Evolutionary conservation across 1,284 basidiomycete genomes (phyloP).

Genomic region (Sphaerobolus stellatus): DNA sequence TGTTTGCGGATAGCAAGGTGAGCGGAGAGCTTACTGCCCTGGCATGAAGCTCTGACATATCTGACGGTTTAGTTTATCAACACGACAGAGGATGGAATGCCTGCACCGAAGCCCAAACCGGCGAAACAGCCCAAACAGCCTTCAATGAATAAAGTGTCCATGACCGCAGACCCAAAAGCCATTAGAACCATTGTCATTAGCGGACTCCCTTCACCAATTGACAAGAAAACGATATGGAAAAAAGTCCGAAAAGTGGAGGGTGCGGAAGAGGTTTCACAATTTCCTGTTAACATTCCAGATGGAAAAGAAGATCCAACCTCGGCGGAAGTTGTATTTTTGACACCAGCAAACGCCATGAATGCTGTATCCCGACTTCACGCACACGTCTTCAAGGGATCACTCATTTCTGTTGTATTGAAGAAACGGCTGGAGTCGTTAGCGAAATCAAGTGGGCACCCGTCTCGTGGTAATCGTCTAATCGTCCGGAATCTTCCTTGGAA

Average conservation of each 20-base stretch:
- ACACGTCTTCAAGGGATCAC: slow-evolving; percentile 87
- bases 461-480: slow-evolving; percentile 81
- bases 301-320: slow-evolving; percentile 43
- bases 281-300: slow-evolving; percentile 53
- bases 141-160: slow-evolving; percentile 26
- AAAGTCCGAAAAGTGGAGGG: slow-evolving; percentile 79
- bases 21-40: slow-evolving; percentile 42
- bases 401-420: slow-evolving; percentile 89
- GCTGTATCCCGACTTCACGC: slow-evolving; percentile 86
- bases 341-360: slow-evolving; percentile 68
- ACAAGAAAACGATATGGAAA: slow-evolving; percentile 83
- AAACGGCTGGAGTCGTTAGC: slow-evolving; percentile 76
- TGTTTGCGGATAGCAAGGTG: slow-evolving; percentile 82
- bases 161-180: slow-evolving; percentile 63
- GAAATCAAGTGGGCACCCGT: slow-evolving; percentile 50
- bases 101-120: slow-evolving; percentile 36
- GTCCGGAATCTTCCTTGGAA: slow-evolving; percentile 87
- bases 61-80: not conserved
- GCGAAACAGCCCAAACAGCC: slow-evolving; percentile 34
- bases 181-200: slow-evolving; percentile 80
- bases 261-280: slow-evolving; percentile 64
- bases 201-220: slow-evolving; percentile 67
- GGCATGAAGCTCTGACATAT: not conserved
- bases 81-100: slow-evolving; percentile 21
- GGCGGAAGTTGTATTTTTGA: slow-evolving; percentile 80